Evolutionary conservation across 345 rosid genomes (phyloP), one percentile per base, ranked within the genome.

Genomic region (Salix arbutifolia): DNA sequence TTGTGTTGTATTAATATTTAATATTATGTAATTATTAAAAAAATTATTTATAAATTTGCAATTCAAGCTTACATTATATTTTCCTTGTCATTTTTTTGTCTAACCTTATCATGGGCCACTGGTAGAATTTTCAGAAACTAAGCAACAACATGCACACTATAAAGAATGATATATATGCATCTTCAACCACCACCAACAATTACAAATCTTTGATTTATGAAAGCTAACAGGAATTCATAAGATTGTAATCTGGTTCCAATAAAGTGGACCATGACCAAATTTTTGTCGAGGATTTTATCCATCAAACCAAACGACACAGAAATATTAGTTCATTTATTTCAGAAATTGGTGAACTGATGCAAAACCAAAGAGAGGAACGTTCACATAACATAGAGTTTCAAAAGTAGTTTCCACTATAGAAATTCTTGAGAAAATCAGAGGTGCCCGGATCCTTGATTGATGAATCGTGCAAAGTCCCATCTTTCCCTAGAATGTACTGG

Each of bases 381-480:
- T 64, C 65, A 50, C 14, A 40, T 30, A 67, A 73, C 58, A 53
- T 18, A 26, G 23, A 80, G 60, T 77, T 74, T 90, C 85, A 95
- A 64, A 83, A 87, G 88, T 95, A 95, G 88, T 95, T 95, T 91
- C 87, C 88, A 66, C 86, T 91, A 62, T 95, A 93, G 84, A 95
- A 95, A 76, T 88, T 91, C 88, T 91, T 90, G 75, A 95, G 92
- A 80, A 95, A 95, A 71, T 86, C 91, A 16, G 99, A 91, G 61
- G 60, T 65, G 75, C 91, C 92, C 81, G 88, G 82, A 73, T 93
- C 98, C 83, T 93, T 90, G 85, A 80, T 53, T 78, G 81, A 88
- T 48, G 79, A 77, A 66, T 95, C 94, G 81, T 91, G 97, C 74
- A 87, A 86, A 25, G 90, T 93, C 76, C 94, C 96, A 72, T 82